Evolutionary conservation across 2,329 filamentous ascomycete species (phyloP), one percentile per base, ranked within the genome.

Genomic region (Colletotrichum phormii): DNA sequence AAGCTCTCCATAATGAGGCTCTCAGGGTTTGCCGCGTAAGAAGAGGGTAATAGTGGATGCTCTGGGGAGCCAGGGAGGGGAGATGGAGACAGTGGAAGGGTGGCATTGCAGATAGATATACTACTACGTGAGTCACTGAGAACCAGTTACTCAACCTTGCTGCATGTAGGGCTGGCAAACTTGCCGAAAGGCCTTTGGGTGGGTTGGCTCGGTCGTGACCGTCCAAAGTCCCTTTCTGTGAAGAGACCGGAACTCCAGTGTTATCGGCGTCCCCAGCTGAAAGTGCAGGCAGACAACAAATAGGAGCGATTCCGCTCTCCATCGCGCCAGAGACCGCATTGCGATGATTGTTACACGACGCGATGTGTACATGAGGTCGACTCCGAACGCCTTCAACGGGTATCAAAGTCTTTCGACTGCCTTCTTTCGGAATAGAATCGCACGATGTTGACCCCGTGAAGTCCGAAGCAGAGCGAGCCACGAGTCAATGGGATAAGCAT

Each of bases 1-100:
- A 85, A 67, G 60, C 77, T 79, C 73, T 85, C 83, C 83, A 86
- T 85, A 35, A 6, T 35, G 49, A 64, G 53, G 5, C 13, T 37
- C 11, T n/a, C 9, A 9, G n/a, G 7, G n/a, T 1, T 29, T n/a
- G 4, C 13, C 2, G 4, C 9, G 15, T 7, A 4, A 12, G 9
- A 26, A 15, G 13, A 8, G 22, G 18, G n/a, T 4, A 7, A 29
- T 13, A n/a, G 18, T 29, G 12, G 7, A n/a, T 37, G 4, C 9
- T 12, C 33, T n/a, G 8, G 33, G n/a, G 6, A 53, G 3, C 22
- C 12, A 26, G 13, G 18, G 7, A 37, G 7, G 0, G 13, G 8
- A 2, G 7, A 5, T n/a, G 13, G 7, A 2, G 22, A 54, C 18
- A 54, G 13, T 4, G 29, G 33, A 37, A 12, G 11, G n/a, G 29